These are phyloP conservation scores for Macadamia tetraphylla DNA, from an alignment of 164 flowering plant genomes.

Conservation along the genomic window DNA sequence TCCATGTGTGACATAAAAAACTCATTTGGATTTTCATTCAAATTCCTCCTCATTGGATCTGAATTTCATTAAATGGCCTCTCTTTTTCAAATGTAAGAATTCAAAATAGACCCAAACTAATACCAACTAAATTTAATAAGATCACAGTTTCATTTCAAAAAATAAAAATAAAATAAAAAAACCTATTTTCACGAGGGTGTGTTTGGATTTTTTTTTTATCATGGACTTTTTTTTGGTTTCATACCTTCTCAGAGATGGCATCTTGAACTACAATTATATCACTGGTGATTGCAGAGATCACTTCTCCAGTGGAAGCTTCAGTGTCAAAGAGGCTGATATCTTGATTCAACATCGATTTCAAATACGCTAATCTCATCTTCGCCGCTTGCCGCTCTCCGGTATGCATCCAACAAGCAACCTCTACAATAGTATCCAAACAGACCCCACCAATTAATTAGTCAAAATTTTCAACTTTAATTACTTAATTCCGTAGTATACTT, in stretches of 20 bases:
- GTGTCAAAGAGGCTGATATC: slow-evolving; percentile 93
- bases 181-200: no score
- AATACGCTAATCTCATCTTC: slow-evolving; percentile 91
- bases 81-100: no score
- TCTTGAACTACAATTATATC: slow-evolving; percentile 94
- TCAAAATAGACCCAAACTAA: no score
- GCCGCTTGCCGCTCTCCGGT: slow-evolving; percentile 96
- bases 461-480: neutral
- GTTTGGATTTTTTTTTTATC: no score
- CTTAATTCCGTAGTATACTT: neutral
- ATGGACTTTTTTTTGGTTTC: no score
- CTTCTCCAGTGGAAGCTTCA: slow-evolving; percentile 89
- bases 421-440: slow-evolving; percentile 23
- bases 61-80: no score
- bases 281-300: slow-evolving; percentile 79
- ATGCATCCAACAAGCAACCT: slow-evolving; percentile 99
- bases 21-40: no score
- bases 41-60: no score
- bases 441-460: neutral
- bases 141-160: no score
- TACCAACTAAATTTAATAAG: neutral
- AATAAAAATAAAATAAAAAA: no score
- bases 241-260: slow-evolving; percentile 96
- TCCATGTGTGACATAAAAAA: no score
- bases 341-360: slow-evolving; percentile 79